Conservation (phyloP, 768 basidiomycete species). For the Mycena haematopus region DNA sequence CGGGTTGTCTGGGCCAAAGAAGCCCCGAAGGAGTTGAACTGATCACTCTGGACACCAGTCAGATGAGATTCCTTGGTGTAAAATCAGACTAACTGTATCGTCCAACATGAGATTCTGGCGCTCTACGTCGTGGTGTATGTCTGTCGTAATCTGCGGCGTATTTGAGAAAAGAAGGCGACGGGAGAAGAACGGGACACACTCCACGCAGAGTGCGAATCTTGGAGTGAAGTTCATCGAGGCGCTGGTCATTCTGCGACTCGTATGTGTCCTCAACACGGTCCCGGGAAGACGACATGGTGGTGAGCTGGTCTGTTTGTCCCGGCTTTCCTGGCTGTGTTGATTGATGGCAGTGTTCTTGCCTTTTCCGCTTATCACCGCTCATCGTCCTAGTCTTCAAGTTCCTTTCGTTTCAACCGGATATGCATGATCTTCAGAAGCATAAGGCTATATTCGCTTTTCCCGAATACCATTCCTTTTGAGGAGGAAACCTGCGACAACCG, state of each 20-base stretch:
- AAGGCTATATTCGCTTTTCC: no score
- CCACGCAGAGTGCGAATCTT: conserved; percentile 84
- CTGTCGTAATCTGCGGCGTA: conserved; percentile 75
- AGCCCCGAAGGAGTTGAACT: conserved; percentile 68
- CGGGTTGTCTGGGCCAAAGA: conserved; percentile 71
- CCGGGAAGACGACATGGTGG: conserved; percentile 45
- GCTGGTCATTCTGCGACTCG: conserved; percentile 85
- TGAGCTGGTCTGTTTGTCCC: background rate
- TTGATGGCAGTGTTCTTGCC: background rate
- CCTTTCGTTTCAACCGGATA: no score
- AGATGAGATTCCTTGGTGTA: conserved; percentile 1
- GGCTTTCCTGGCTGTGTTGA: background rate
- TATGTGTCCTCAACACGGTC: conserved; percentile 71
- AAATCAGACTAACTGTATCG: conserved; percentile 62
- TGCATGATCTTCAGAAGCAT: no score
- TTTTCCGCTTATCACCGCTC: no score
- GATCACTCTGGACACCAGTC: conserved; percentile 57
- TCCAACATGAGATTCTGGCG: conserved; percentile 82
- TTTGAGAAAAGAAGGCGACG: background rate
- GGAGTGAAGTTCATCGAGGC: conserved; percentile 82
- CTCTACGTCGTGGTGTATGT: conserved; percentile 86
- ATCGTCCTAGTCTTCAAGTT: no score
- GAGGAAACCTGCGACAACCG: no score
- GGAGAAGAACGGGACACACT: conserved; percentile 47
- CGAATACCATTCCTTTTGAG: no score